Percentiles rank a stretch among this genome's conserved stretches.
These are phyloP conservation scores for Ceriops zippeliana DNA, from an alignment of 345 rosid species.

Conservation along the genomic window DNA sequence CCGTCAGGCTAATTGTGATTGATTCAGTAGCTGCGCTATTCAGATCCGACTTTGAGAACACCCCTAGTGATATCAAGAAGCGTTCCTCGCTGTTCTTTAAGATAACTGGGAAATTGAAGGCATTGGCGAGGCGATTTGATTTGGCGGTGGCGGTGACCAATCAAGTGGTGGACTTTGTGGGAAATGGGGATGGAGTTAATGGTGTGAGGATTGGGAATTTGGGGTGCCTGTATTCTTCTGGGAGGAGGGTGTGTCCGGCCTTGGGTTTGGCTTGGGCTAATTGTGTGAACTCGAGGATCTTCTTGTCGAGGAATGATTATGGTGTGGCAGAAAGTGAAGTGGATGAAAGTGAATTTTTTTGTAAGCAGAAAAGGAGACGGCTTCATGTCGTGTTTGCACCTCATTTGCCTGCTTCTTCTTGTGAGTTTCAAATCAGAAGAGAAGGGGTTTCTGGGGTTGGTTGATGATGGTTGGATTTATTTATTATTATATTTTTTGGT, in stretches of 20 bases:
- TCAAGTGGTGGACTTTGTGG: slow-evolving; percentile 78
- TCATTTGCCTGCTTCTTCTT: slow-evolving; percentile 52
- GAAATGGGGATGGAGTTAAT: slow-evolving; percentile 49
- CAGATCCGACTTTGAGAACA: slow-evolving; percentile 81
- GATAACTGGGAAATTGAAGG: slow-evolving; percentile 66
- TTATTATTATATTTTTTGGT: neutral
- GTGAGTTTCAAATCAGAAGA: slow-evolving; percentile 58
- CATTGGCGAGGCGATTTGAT: slow-evolving; percentile 53
- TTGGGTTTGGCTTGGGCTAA: slow-evolving; percentile 79
- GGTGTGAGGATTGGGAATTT: slow-evolving; percentile 70
- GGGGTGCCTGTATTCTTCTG: slow-evolving; percentile 53
- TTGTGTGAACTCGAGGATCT: slow-evolving; percentile 79
- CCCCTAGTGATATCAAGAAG: slow-evolving; percentile 55
- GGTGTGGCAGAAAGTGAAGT: slow-evolving; percentile 15
- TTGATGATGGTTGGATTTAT: slow-evolving; percentile 7
- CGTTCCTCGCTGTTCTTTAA: slow-evolving; percentile 72
- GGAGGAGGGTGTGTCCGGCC: slow-evolving; percentile 71
- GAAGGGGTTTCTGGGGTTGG: slow-evolving; percentile 55
- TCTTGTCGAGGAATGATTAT: slow-evolving; percentile 47
- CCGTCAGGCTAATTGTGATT: slow-evolving; percentile 67
- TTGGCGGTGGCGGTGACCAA: slow-evolving; percentile 76
- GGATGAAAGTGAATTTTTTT: slow-evolving; percentile 17
- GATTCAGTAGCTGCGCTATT: slow-evolving; percentile 87
- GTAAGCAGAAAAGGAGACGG: slow-evolving; percentile 36
- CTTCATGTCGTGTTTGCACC: slow-evolving; percentile 72